Percentiles rank a stretch among this genome's conserved stretches.
These are phyloP conservation scores for Fusarium sororula DNA, from an alignment of 2,329 filamentous ascomycete species.

Conservation along the genomic window DNA sequence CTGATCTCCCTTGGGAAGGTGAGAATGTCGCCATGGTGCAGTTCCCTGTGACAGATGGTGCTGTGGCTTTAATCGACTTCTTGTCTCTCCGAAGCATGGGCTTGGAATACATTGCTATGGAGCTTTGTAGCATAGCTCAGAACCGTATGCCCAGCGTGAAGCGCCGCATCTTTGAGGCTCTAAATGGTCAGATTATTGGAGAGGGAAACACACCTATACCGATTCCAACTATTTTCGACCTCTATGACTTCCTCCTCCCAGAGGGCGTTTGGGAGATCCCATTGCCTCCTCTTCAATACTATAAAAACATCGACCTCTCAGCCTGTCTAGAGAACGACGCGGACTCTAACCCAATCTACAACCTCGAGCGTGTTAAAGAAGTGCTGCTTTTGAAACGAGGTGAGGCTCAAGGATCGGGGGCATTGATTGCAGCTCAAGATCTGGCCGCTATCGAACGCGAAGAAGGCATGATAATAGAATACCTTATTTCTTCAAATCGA, in stretches of 20 bases:
- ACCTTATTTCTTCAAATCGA: slow-evolving; percentile 71
- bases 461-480: slow-evolving; percentile 67
- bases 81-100: slow-evolving; percentile 79
- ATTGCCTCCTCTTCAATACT: slow-evolving; percentile 65
- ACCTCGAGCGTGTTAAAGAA: slow-evolving; percentile 76
- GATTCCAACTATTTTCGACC: slow-evolving; percentile 84
- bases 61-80: slow-evolving; percentile 78
- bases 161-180: slow-evolving; percentile 72
- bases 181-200: slow-evolving; percentile 79
- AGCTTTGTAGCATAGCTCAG: slow-evolving; percentile 81
- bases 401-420: slow-evolving; percentile 62
- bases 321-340: slow-evolving; percentile 69
- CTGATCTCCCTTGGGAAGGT: slow-evolving; percentile 78
- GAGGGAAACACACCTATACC: slow-evolving; percentile 72
- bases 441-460: slow-evolving; percentile 63
- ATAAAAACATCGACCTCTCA: slow-evolving; percentile 73
- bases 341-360: slow-evolving; percentile 68
- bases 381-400: slow-evolving; percentile 75
- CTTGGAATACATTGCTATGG: slow-evolving; percentile 85
- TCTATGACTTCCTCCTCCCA: slow-evolving; percentile 84
- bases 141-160: slow-evolving; percentile 76
- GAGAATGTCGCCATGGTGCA: slow-evolving; percentile 66
- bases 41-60: slow-evolving; percentile 75
- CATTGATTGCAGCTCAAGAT: slow-evolving; percentile 61
- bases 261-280: slow-evolving; percentile 61